These are phyloP conservation scores for Brettanomyces nanus DNA, from an alignment of 805 yeast species.

Conservation along the genomic window DNA sequence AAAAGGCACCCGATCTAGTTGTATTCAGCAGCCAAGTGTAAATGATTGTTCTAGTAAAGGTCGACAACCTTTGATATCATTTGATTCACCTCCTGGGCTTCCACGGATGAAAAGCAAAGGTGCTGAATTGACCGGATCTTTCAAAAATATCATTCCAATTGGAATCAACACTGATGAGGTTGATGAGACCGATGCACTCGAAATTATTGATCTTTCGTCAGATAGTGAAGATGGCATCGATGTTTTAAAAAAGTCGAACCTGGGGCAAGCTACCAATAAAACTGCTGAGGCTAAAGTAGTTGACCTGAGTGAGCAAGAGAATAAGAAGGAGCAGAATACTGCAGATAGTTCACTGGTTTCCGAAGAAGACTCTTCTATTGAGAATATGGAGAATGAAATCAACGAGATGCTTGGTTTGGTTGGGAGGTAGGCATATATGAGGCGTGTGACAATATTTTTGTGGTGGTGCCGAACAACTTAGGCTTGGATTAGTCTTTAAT, in stretches of 20 bases:
- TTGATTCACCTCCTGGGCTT: too few species aligned
- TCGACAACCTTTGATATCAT: too few species aligned
- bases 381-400: not conserved
- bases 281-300: not conserved
- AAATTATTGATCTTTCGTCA: not conserved
- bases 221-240: slow-evolving; percentile 2
- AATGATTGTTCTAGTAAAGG: too few species aligned
- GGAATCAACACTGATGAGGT: not conserved
- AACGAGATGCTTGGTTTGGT: not conserved
- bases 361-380: not conserved
- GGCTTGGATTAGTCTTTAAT: too few species aligned
- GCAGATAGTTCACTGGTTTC: not conserved
- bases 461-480: too few species aligned
- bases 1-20: too few species aligned
- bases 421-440: too few species aligned
- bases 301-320: not conserved
- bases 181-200: not conserved
- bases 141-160: not conserved
- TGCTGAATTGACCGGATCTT: not conserved
- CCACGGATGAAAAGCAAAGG: slow-evolving; percentile 1
- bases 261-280: not conserved
- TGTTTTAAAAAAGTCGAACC: not conserved
- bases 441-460: too few species aligned
- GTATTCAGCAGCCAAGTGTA: too few species aligned
- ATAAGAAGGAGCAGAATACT: not conserved